Percentiles rank a stretch among this genome's conserved stretches.
Evolutionary conservation across 306 rosid genomes (phyloP).

Genomic region (Vachellia pachyceras): DNA sequence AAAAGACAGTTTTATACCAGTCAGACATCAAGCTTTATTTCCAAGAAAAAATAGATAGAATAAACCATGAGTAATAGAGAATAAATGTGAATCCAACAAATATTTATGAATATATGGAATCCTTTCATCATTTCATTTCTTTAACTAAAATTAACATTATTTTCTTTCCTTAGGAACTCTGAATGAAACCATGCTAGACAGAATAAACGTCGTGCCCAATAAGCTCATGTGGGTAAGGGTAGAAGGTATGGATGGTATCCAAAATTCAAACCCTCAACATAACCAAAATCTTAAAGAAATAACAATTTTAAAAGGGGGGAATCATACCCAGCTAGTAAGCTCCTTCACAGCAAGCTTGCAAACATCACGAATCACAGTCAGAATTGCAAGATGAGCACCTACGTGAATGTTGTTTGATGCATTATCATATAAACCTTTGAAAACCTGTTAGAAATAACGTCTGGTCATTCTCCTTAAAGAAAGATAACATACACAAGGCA

Average conservation of each 20-base stretch:
- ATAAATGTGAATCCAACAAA: background rate
- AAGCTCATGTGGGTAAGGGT: background rate
- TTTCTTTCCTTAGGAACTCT: background rate
- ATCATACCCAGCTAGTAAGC: slow-evolving; percentile 95
- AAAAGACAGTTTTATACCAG: too few species aligned
- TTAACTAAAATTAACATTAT: background rate
- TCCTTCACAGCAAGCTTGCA: slow-evolving; percentile 98
- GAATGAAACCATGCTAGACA: background rate
- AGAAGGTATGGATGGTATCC: background rate
- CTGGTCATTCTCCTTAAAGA: slow-evolving; percentile 5
- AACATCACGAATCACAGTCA: slow-evolving; percentile 97
- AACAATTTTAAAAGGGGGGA: background rate
- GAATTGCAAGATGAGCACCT: slow-evolving; percentile 78
- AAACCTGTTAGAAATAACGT: slow-evolving; percentile 62
- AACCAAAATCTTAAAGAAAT: background rate
- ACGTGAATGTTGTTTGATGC: slow-evolving; percentile 76
- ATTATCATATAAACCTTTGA: slow-evolving; percentile 84
- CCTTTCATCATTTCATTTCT: background rate
- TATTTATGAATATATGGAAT: background rate
- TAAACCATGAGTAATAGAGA: background rate
- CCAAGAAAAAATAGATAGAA: background rate
- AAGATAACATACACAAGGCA: slow-evolving; percentile 21
- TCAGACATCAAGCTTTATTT: slow-evolving; percentile 15
- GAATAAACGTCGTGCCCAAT: background rate
- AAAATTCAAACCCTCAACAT: background rate